Evolutionary conservation across 2,329 filamentous ascomycete species (phyloP), one percentile per base, ranked within the genome.

Genomic region (Aspergillus pseudotamarii): DNA sequence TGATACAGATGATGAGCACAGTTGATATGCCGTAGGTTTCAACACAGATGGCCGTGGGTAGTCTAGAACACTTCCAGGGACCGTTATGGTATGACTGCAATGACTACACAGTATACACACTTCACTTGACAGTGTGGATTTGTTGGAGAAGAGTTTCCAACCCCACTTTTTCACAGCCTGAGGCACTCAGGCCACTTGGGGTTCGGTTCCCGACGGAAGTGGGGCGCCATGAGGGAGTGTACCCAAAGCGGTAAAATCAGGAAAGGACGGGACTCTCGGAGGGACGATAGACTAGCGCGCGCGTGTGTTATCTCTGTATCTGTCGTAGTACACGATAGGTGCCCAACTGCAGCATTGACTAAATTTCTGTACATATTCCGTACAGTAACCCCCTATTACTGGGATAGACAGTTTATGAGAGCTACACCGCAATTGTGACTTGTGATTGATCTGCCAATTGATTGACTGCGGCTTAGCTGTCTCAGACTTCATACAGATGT

Each of bases 141-240:
- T 45, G 58, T 57, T 60, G 62, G 28, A 55, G 57, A 65, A 41
- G n/a, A 66, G 59, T 61, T 62, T 62, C 59, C 58, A 66, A 66
- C 67, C 68, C 67, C 68, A 68, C 67, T 57, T 63, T 3, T 16
- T 9, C 1, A 32, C 21, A 6, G 64, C 68, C 67, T 70, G 54
- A 69, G 68, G 68, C 67, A 57, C 14, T 21, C 55, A 69, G 66
- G 65, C 66, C 38, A 55, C 32, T 55, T 38, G 51, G 32, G 23
- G 51, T 26, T 55, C 51, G 34, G 51, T 55, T 36, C 6, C 26
- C 19, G 51, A 59, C 26, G 32, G 51, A 41, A n/a, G 66, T 64
- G 66, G 66, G 68, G 61, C 61, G 61, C 61, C 61, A 62, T 66
- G 60, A 65, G 63, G 63, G 41, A 50, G 12, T 41, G 4, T 41